These are phyloP conservation scores for Thielaviopsis musarum DNA, from an alignment of 2,329 filamentous ascomycete genomes.

Conservation along the genomic window DNA sequence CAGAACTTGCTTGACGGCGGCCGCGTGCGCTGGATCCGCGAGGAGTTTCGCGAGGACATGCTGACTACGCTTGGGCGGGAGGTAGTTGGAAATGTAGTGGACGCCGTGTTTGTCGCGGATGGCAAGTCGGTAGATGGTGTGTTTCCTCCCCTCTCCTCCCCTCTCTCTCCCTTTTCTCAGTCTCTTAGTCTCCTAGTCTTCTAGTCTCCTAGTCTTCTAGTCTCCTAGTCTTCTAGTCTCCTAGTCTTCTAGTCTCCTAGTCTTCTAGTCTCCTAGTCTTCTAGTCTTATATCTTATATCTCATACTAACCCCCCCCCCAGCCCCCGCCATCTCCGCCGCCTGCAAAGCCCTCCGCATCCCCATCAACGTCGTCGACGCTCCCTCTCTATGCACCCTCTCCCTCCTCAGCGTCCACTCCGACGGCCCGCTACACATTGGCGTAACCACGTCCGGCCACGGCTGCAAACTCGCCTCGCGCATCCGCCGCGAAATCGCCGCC, in stretches of 20 bases:
- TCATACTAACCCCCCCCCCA: conserved; percentile 17
- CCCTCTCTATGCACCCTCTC: conserved; percentile 79
- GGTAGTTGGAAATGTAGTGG: conserved; percentile 60
- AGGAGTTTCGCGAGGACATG: conserved; percentile 53
- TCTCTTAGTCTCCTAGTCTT: too few relatives aligned
- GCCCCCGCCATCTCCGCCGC: conserved; percentile 52
- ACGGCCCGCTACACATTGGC: conserved; percentile 85
- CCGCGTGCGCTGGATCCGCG: conserved; percentile 47
- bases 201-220: too few relatives aligned
- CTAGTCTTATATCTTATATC: too few relatives aligned
- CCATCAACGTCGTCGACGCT: conserved; percentile 81
- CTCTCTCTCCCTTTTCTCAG: too few relatives aligned
- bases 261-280: too few relatives aligned
- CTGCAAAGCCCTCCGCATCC: conserved; percentile 68
- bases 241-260: too few relatives aligned
- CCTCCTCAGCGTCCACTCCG: conserved; percentile 71
- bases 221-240: too few relatives aligned
- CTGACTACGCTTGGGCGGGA: conserved; percentile 67
- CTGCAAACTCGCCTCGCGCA: conserved; percentile 80
- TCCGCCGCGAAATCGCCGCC: conserved; percentile 74
- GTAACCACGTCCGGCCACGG: conserved; percentile 91
- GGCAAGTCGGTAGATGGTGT: not conserved
- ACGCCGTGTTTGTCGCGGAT: conserved; percentile 70
- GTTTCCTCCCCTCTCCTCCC: not conserved
- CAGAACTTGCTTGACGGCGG: conserved; percentile 49